phyloP scores from a whole-genome alignment of 345 rosid genomes.

The Pistacia integerrima region DNA sequence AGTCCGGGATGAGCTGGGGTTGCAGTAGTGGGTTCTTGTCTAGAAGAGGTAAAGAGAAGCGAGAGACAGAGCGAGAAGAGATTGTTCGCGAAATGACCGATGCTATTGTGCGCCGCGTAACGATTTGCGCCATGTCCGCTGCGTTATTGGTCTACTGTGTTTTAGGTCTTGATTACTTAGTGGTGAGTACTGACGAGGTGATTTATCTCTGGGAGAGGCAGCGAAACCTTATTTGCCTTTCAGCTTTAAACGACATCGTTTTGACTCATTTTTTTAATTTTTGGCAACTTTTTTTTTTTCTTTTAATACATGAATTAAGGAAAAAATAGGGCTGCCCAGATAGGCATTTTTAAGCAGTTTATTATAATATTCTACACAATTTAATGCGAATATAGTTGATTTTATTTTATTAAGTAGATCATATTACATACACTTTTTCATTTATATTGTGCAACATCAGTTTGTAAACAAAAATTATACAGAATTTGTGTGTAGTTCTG shows the following conservation, averaged over 20 bases:
- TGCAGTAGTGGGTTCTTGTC: constrained; percentile 25
- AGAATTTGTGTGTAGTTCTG: too few relatives aligned
- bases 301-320: too few relatives aligned
- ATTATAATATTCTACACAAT: too few relatives aligned
- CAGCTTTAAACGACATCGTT: not conserved
- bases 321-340: too few relatives aligned
- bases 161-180: not conserved
- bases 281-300: too few relatives aligned
- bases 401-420: too few relatives aligned
- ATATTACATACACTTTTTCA: too few relatives aligned
- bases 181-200: not conserved
- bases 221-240: not conserved
- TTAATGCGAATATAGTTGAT: too few relatives aligned
- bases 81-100: constrained; percentile 40
- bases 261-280: too few relatives aligned
- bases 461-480: too few relatives aligned
- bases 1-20: constrained; percentile 26
- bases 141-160: not conserved
- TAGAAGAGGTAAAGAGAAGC: constrained; percentile 47
- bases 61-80: constrained; percentile 42
- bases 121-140: constrained; percentile 57
- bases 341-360: too few relatives aligned
- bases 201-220: not conserved
- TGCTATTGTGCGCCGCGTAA: constrained; percentile 55
- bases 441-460: too few relatives aligned